These are phyloP conservation scores for Lactarius akahatsu DNA, from an alignment of 768 basidiomycete species.

Conservation along the genomic window DNA sequence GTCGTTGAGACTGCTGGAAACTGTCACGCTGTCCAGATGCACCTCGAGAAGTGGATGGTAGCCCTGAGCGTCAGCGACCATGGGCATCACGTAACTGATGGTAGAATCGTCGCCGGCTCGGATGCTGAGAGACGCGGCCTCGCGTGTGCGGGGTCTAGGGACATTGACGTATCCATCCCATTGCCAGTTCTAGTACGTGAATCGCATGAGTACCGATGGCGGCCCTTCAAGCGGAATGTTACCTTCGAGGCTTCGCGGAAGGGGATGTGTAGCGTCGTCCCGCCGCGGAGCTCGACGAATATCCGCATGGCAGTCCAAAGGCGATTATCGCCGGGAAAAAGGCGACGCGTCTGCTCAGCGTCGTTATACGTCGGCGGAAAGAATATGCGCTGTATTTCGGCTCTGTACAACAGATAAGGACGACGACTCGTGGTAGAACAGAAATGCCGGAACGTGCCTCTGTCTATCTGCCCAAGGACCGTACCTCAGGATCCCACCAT, in stretches of 20 bases:
- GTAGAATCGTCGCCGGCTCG: constrained; percentile 79
- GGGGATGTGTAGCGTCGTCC: constrained; percentile 79
- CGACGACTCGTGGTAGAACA: not conserved
- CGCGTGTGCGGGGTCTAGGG: constrained; percentile 55
- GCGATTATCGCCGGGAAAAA: constrained; percentile 79
- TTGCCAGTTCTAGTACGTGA: constrained; percentile 72
- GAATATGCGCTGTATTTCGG: constrained; percentile 75
- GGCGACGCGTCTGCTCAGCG: constrained; percentile 49
- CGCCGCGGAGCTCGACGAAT: constrained; percentile 76
- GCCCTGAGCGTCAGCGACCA: constrained; percentile 70
- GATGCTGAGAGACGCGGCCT: constrained; percentile 71
- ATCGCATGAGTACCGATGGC: not conserved
- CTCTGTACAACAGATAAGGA: constrained; percentile 29
- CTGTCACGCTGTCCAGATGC: constrained; percentile 72
- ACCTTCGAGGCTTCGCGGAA: constrained; percentile 92
- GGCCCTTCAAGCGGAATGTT: constrained; percentile 1
- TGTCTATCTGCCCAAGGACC: constrained; percentile 98
- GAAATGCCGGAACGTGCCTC: constrained; percentile 46
- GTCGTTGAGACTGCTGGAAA: constrained; percentile 87
- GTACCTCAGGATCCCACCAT: constrained; percentile 74
- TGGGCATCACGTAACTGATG: constrained; percentile 80
- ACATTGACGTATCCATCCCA: constrained; percentile 68
- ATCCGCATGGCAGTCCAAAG: constrained; percentile 79
- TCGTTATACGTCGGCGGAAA: constrained; percentile 80
- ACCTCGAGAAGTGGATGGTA: constrained; percentile 80